A percentile compares a stretch with the other conserved stretches of the same genome.
phyloP scores from a whole-genome alignment of 306 rosid species.

The Abrus precatorius region DNA sequence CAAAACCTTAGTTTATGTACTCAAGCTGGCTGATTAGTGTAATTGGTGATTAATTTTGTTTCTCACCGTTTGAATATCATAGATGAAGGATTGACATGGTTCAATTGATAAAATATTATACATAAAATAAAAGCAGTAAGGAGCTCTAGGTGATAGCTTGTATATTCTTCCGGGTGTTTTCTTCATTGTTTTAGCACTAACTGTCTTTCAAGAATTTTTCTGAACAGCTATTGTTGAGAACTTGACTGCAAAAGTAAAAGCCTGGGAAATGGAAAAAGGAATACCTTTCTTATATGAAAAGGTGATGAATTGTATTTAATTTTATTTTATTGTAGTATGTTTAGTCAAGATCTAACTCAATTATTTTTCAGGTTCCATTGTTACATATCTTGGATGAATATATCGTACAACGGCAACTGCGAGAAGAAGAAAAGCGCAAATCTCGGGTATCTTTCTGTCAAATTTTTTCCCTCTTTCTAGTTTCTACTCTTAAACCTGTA shows the following conservation, averaged over 20 bases:
- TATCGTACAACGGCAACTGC: constrained; percentile 60
- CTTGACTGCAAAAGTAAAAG: constrained; percentile 80
- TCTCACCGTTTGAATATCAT: background rate
- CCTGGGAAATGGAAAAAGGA: constrained; percentile 90
- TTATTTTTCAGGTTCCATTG: constrained; percentile 67
- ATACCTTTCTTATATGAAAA: constrained; percentile 86
- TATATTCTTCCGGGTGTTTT: constrained; percentile 10
- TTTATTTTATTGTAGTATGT: background rate
- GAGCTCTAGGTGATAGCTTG: constrained; percentile 29
- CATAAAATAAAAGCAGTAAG: constrained; percentile 3
- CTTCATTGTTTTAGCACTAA: constrained; percentile 24
- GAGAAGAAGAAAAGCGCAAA: constrained; percentile 89
- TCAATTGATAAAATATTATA: constrained; percentile 7
- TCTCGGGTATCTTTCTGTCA: constrained; percentile 68
- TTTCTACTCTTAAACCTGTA: constrained; percentile 7
- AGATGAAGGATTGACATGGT: background rate
- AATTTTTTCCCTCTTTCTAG: background rate
- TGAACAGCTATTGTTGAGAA: constrained; percentile 72
- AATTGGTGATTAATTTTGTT: constrained; percentile 17
- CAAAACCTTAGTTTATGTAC: background rate
- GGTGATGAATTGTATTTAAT: constrained; percentile 59
- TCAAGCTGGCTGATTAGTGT: background rate
- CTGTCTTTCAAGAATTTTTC: constrained; percentile 37
- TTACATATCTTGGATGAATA: constrained; percentile 72
- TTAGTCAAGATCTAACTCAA: constrained; percentile 35